Evolutionary conservation across 306 rosid species (phyloP), one percentile per base, ranked within the genome.

Genomic region (Alnus rubra): DNA sequence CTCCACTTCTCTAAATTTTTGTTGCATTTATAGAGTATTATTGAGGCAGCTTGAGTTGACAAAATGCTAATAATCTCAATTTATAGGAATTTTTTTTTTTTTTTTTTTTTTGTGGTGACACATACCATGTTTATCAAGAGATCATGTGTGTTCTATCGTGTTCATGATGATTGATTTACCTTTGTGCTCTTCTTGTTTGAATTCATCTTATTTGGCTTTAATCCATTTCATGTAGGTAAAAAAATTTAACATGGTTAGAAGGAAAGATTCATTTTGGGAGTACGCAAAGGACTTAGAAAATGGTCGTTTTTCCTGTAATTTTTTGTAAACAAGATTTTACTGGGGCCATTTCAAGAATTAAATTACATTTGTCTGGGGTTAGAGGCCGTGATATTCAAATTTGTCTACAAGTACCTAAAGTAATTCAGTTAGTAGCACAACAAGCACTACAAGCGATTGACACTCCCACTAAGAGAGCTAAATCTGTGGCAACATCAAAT

Each of bases 261-360:
- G 11, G 28, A 37, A 9, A 4, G 33, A 42, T 13, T 1, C 2
- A 3, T 39, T 18, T 1, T 69, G 33, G 73, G 0, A 1, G 7
- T 3, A 69, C 42, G 73, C 52, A 1, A 0, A 42, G 33, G 33
- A 45, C 2, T 9, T 4, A 6, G 0, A 8, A 69, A 45, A 42
- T 69, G 7, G 7, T 45, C 31, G 31, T n/a, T 42, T 69, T 45
- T 7, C 0, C 0, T 69, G 52, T 19, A 42, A 69, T 0, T 69
- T 23, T 69, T 42, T 18, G 73, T 69, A 0, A 18, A 0, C 1
- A 3, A 0, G 3, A 18, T 0, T 70, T 70, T 19, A 0, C 18
- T 47, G 55, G 74, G 9, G 55, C 37, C 47, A 18, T 53, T 54
- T 2, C 19, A 11, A 77, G 74, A 28, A 33, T 54, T 3, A 77